Base-by-base conservation (phyloP, 192 early-diverging fungal species). In the Mortierella alpina region DNA sequence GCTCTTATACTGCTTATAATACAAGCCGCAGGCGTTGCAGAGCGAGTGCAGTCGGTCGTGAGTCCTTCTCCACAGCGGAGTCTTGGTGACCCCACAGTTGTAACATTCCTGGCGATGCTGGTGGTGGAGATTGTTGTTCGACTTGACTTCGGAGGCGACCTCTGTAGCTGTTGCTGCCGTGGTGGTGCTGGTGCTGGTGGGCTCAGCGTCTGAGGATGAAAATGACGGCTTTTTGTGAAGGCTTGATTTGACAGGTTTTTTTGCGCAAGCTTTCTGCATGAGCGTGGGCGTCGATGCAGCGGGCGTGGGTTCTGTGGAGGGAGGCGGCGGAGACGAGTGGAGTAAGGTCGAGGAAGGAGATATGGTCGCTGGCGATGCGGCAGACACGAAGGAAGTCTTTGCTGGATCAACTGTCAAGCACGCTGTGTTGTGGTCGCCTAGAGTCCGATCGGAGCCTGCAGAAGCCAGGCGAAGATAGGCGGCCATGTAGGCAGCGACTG, bases 11-110 rank as follows among this genome's bases (percentile, higher is more conserved):
- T 98, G 92, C 83, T 97, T 97, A 86, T 90, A 96, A 79, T 95
- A 98, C 15, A 98, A 85, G 0, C 97, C 97, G 80, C 97, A 99
- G 10, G 97, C 97, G 68, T 99, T 99, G 83, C 97, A 99, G 56
- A 99, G 89, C 23, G 92, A 85, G 57, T 93, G 90, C 49, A 91
- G 92, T 15, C 89, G 77, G 72, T 93, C 88, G 20, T 85, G 87
- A 45, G 93, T 91, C 7, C 96, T 86, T 7, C 97, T 90, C 97
- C 97, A 99, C 13, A 99, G 88, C 31, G 95, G 92, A 52, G 97
- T 99, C 48, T 91, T 94, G 13, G 92, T 97, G 5, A 91, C 90
- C 39, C 89, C 90, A 62, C 92, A 93, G 65, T 93, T 93, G 68
- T 85, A 86, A 66, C 92, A 93, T 60, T 80, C 76, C 50, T 80